Base-by-base conservation (phyloP, 345 rosid genomes). In the Eucalyptus polybractea region DNA sequence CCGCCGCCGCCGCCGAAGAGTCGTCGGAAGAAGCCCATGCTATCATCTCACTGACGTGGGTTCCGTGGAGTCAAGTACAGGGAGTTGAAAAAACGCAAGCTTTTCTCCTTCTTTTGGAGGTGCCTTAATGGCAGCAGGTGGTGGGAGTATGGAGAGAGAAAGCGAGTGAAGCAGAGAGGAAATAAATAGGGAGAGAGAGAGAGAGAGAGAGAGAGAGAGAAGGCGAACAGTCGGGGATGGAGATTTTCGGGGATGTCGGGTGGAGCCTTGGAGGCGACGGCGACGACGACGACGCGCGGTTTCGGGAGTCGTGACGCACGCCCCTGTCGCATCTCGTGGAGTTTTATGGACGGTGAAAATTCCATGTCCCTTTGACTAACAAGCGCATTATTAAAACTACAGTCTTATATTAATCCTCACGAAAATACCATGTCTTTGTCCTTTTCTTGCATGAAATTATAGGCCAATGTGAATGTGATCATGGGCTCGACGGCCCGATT, bases 21-120 rank as follows among this genome's bases (percentile, higher is more conserved):
- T 92, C 96, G 92, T 89, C 96, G 95, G 91, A 97, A 91, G 50
- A 96, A 91, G 44, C 99, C 99, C 99, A 97, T 94, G 60, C 90
- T 86, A 49, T 88, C 89, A 72, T 65, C 24, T 93, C 96, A 93
- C 93, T 21, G 88, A 72, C 90, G 25, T 50, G 86, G 50, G 10
- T 25, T 58, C 14, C 10, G 53, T 45, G 87, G 49, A 45, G 87
- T 13, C 37, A 50, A 33, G 87, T 11, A 42, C 50, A 6, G 60
- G 87, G 60, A 86, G 87, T 16, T 16, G 60, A 8, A 22, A n/a
- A 29, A 45, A 85, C 37, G 29, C 62, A 19, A 86, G 87, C 37
- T 14, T 29, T 62, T 62, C 29, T 29, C 69, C 47, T 40, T 2
- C 85, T 40, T 22, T 22, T 21, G 29, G 83, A 10, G 85, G 85